Evolutionary conservation across 768 basidiomycete genomes (phyloP).

Genomic region (Kwoniella newhampshirensis): DNA sequence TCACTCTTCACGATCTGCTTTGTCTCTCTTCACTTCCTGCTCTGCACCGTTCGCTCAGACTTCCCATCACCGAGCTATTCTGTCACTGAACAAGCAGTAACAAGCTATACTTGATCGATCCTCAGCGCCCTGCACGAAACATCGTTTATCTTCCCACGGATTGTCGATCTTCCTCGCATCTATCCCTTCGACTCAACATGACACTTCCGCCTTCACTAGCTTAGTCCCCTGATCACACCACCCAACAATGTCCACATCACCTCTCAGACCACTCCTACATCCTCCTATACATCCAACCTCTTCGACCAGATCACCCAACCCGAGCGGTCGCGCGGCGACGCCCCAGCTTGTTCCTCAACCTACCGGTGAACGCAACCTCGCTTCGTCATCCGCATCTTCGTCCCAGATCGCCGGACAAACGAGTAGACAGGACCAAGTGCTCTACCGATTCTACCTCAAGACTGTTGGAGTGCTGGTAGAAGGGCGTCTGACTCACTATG

Average conservation of each 20-base stretch:
- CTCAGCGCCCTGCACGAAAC: too few relatives aligned
- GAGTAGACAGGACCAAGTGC: slow-evolving; percentile 42
- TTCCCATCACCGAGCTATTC: too few relatives aligned
- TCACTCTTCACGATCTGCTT: too few relatives aligned
- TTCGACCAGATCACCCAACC: not conserved
- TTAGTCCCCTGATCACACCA: not conserved
- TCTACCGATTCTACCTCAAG: slow-evolving; percentile 50
- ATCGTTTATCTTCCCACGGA: slow-evolving; percentile 1
- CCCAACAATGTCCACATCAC: slow-evolving; percentile 16
- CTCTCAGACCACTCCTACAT: slow-evolving; percentile 14
- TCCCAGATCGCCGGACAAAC: slow-evolving; percentile 12
- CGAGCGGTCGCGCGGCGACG: not conserved
- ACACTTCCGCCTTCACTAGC: not conserved
- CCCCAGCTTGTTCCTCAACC: not conserved
- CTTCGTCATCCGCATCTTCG: slow-evolving; percentile 28
- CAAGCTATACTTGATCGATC: too few relatives aligned
- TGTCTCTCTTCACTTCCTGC: too few relatives aligned
- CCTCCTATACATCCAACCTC: slow-evolving; percentile 5
- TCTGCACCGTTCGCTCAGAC: too few relatives aligned
- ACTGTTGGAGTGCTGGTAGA: slow-evolving; percentile 48
- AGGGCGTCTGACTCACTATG: slow-evolving; percentile 46
- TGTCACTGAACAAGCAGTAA: too few relatives aligned
- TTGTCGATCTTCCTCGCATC: not conserved
- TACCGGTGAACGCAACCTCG: slow-evolving; percentile 13
- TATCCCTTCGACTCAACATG: not conserved